Evolutionary conservation across 129 eudicot species (phyloP), one percentile per base, ranked within the genome.

Genomic region (Escallonia herrerae): DNA sequence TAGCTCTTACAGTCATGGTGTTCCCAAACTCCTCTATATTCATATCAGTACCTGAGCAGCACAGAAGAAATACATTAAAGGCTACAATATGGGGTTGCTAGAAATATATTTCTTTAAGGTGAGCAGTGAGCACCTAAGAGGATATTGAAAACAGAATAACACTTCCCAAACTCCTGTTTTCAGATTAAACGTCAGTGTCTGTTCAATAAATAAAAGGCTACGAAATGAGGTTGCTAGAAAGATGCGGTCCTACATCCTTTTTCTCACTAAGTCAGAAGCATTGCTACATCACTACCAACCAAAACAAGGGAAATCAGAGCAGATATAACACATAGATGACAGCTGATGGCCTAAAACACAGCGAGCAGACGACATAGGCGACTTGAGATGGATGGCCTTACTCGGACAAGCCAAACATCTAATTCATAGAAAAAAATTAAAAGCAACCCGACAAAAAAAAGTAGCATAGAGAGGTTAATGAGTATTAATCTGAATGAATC

Each of bases 1-100:
- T 79, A 52, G 79, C 86, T 74, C 82, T 78, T 60, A 89, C 62
- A 14, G 87, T 83, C 90, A 89, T 77, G 70, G 72, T 47, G 76
- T 78, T 72, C 64, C 76, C 82, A 22, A 78, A 70, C 76, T 80
- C 83, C 66, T 80, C 82, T 64, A 80, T 76, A 74, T 85, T 89
- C 94, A 83, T 89, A 63, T 85, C 90, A 76, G 65, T 65, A 76
- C 73, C 90, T 89, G 95, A 75, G 56, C 40, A 63, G 40, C 15
- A 2, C 57, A 63, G 4, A 53, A 2, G 2, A n/a, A 33, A 53
- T 53, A 5, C 9, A 2, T 8, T 8, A 45, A 45, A 45, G 49
- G 49, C 49, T 45, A 45, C 6, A 5, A 45, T 5, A 3, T 14
- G 13, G 33, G 58, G 58, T 12, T 53, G 58, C 7, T 6, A 49